A percentile compares a stretch with the other conserved stretches of the same genome.
Conservation (phyloP, 225 moss, liverwort and hornwort genomes). For the Climacium dendroides region DNA sequence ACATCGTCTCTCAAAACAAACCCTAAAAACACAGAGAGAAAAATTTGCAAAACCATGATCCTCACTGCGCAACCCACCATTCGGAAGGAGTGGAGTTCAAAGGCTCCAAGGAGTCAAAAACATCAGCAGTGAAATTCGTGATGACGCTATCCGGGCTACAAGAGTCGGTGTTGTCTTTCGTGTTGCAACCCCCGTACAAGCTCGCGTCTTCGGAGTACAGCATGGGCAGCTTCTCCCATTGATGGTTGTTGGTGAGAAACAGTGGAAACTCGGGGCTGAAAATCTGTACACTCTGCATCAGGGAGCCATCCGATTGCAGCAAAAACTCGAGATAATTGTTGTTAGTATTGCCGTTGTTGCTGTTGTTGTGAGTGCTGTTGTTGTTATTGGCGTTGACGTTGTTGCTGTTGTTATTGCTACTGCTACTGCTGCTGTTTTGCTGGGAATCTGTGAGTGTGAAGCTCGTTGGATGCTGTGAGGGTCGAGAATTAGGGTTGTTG, state of each 20-base stretch:
- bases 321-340: constrained; percentile 96
- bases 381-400: background rate
- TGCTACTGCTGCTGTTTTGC: background rate
- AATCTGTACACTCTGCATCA: constrained; percentile 66
- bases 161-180: constrained; percentile 53
- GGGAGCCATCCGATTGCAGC: constrained; percentile 70
- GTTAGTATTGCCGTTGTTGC: background rate
- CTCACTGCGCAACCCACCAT: constrained; percentile 71
- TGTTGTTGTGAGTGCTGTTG: background rate
- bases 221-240: constrained; percentile 93
- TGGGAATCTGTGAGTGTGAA: constrained; percentile 35
- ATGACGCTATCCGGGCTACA: constrained; percentile 97
- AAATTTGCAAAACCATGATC: background rate
- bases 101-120: constrained; percentile 96
- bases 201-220: constrained; percentile 58
- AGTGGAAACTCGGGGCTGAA: constrained; percentile 86
- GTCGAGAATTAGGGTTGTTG: constrained; percentile 16
- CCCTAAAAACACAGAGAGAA: too few relatives aligned
- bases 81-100: constrained; percentile 67
- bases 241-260: constrained; percentile 63
- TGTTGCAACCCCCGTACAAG: constrained; percentile 43
- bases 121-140: constrained; percentile 79
- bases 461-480: background rate
- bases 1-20: background rate
- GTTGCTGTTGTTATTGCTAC: background rate